phyloP scores from a whole-genome alignment of 495 filamentous ascomycete genomes.

The Pyronema domesticum region DNA sequence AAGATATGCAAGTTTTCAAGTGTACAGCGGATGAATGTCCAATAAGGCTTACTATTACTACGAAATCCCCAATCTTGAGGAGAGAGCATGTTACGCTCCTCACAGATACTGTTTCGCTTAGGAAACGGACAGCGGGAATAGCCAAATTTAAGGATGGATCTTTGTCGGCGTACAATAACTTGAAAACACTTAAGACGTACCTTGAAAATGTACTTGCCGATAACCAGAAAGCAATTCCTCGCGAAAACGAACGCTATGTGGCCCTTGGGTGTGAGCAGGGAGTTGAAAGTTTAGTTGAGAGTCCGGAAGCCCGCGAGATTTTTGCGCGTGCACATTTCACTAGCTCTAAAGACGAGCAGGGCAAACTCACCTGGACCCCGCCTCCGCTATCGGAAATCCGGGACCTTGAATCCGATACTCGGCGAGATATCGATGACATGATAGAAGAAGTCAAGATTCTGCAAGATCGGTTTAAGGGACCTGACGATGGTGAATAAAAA shows the following conservation, averaged over 20 bases:
- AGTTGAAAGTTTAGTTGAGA: neutral
- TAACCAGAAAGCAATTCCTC: conserved; percentile 13
- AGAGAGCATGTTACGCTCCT: conserved; percentile 10
- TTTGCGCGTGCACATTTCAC: neutral
- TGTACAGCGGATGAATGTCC: conserved; percentile 17
- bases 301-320: neutral
- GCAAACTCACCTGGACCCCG: conserved; percentile 9
- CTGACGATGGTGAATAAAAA: conserved; percentile 4
- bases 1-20: conserved; percentile 18
- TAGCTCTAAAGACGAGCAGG: neutral
- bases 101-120: conserved; percentile 7
- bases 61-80: conserved; percentile 13
- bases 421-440: conserved; percentile 12
- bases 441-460: conserved; percentile 21
- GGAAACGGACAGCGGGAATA: conserved; percentile 1
- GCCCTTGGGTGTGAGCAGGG: conserved; percentile 6
- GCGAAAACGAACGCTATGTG: conserved; percentile 13
- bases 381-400: conserved; percentile 5
- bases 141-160: neutral
- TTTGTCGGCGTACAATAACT: neutral
- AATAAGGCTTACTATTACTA: conserved; percentile 15
- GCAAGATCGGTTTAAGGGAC: conserved; percentile 14
- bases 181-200: conserved; percentile 11
- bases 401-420: conserved; percentile 4
- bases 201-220: conserved; percentile 15